Evolutionary conservation across 306 rosid genomes (phyloP), one percentile per base, ranked within the genome.

Genomic region (Prunus persica): DNA sequence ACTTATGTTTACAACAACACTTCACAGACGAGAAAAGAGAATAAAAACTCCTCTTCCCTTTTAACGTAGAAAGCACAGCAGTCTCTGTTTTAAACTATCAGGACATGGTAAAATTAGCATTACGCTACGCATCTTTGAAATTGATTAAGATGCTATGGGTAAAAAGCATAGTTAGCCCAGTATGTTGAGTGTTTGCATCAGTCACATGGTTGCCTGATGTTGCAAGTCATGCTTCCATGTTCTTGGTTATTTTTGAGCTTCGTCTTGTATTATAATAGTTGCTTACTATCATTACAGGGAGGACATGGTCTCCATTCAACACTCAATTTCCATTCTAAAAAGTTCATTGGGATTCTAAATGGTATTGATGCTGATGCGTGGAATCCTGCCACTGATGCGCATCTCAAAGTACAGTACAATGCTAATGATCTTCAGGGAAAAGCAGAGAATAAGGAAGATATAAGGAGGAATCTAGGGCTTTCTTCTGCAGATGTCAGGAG

Each of bases 281-380:
- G 61, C 76, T 78, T 71, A 50, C 54, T 71, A 67, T 80, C 63
- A 80, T 71, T 83, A 78, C 87, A 92, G 99, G 93, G 93, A 83
- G 99, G 99, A 56, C 79, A 71, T 7, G 97, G 99, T 75, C 97
- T 95, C 62, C 92, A 95, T 86, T 87, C 96, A 63, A 92, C 97
- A 46, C 93, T 95, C 52, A 78, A 90, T 62, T 47, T 85, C 66
- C 96, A 95, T 86, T 80, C 96, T 56, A 95, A 84, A 83, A 95
- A 95, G 88, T 95, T 95, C 75, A 32, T 87, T 62, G 99, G 99
- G 67, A 76, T 95, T 88, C 86, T 95, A 46, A 95, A 95, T 86
- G 99, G 99, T 71, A 92, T 95, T 72, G 99, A 95, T 81, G 82
- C 90, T 55, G 99, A 92, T 81, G 82, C 87, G 57, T 95, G 99